Conservation (phyloP, 441 rosid genomes). For the Populus hybrid region DNA sequence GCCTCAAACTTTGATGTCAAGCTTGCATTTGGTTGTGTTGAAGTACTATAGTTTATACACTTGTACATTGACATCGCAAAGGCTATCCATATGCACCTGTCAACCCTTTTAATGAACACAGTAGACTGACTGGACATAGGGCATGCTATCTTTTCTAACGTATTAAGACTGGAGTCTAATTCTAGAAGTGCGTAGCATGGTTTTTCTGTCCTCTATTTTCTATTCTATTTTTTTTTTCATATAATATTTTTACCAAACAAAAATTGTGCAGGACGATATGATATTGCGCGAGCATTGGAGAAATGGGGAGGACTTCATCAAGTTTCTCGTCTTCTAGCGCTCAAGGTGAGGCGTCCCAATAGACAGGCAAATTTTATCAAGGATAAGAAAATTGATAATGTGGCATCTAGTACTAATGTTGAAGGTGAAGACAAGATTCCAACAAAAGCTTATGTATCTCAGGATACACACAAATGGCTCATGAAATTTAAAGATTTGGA, state of each 20-base stretch:
- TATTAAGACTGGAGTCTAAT: background rate
- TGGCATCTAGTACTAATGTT: constrained; percentile 11
- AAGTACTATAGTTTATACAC: background rate
- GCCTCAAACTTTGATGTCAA: background rate
- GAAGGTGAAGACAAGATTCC: constrained; percentile 32
- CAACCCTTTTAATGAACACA: background rate
- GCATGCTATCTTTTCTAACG: background rate
- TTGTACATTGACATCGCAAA: background rate
- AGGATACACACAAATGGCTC: constrained; percentile 79
- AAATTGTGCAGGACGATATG: constrained; percentile 66
- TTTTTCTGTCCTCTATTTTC: background rate
- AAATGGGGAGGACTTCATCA: constrained; percentile 97
- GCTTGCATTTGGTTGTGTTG: background rate
- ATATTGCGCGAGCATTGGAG: constrained; percentile 93
- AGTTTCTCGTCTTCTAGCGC: constrained; percentile 75
- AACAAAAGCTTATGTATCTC: constrained; percentile 51
- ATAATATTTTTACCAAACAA: background rate
- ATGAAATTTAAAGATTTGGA: constrained; percentile 62
- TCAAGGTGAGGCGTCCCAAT: constrained; percentile 77
- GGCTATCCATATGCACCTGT: background rate
- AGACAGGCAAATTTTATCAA: constrained; percentile 42
- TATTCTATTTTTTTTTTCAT: background rate
- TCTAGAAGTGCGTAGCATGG: background rate
- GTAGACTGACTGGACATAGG: background rate
- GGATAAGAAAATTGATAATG: constrained; percentile 46